These are phyloP conservation scores for Monosporascus ibericus DNA, from an alignment of 2,329 filamentous ascomycete genomes.

Conservation along the genomic window DNA sequence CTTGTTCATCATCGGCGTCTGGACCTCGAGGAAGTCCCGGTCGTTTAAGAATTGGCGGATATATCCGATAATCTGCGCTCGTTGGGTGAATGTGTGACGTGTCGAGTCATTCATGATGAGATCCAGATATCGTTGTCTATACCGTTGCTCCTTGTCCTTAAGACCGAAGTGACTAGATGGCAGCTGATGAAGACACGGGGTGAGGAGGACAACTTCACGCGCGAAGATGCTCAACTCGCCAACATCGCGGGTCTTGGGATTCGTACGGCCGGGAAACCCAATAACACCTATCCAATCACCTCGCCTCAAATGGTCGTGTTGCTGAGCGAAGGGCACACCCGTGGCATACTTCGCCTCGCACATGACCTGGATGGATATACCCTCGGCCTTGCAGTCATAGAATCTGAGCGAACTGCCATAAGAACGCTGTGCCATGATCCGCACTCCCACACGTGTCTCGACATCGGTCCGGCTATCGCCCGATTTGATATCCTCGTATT, in stretches of 20 bases:
- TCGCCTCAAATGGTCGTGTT: slow-evolving; percentile 82
- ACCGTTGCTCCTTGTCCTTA: slow-evolving; percentile 90
- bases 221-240: slow-evolving; percentile 95
- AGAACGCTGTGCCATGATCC: no score
- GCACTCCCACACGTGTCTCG: slow-evolving; percentile 48
- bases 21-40: slow-evolving; percentile 85
- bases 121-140: slow-evolving; percentile 90
- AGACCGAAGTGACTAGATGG: slow-evolving; percentile 90
- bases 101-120: slow-evolving; percentile 93
- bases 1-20: slow-evolving; percentile 96
- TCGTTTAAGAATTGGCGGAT: slow-evolving; percentile 85
- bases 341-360: slow-evolving; percentile 73
- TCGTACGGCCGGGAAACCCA: slow-evolving; percentile 78
- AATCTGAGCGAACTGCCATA: no score
- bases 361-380: slow-evolving; percentile 78
- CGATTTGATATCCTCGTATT: slow-evolving; percentile 78
- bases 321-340: slow-evolving; percentile 71
- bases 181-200: slow-evolving; percentile 85
- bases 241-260: slow-evolving; percentile 82
- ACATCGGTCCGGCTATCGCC: slow-evolving; percentile 86
- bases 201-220: slow-evolving; percentile 74
- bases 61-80: slow-evolving; percentile 82
- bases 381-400: slow-evolving; percentile 47
- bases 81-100: slow-evolving; percentile 75
- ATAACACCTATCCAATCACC: slow-evolving; percentile 90